Base-by-base conservation (phyloP, 1,284 basidiomycete species). In the Apiotrichum veenhuisii region DNA sequence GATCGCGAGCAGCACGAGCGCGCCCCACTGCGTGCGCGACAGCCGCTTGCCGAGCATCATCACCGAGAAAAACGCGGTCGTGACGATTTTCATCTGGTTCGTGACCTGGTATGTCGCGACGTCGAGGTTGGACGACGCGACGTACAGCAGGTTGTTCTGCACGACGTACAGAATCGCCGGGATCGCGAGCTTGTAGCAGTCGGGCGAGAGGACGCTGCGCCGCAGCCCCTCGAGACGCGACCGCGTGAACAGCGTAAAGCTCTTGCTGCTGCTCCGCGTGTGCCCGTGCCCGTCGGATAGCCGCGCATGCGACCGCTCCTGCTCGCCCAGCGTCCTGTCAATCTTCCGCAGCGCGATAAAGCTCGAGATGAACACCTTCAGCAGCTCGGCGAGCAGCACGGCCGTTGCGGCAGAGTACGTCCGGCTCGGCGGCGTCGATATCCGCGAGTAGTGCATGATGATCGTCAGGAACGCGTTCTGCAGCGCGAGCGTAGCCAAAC, bases 51-150 rank as follows among this genome's bases (percentile, higher is more conserved):
- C 85, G n/a, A 98, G 83, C 30, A 98, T 81, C 12, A 91, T 72
- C 58, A 97, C 93, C 40, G 90, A 94, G 77, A 95, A 97, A 45
- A 87, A 89, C 17, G 94, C 94, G 14, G 94, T 98, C 27, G 94
- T 97, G 61, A 98, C 85, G 67, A 98, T 96, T 80, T 97, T 95
- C 90, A 94, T 93, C 77, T 95, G 91, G 77, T 95, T 95, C 54
- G 88, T 91, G 70, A 94, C 79, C 59, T 77, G 76, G 79, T 97
- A 98, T 20, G 93, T 94, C 15, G 94, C 91, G 22, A 91, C 91
- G 59, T 92, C 89, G 57, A 98, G 82, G 74, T 97, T 96, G 55
- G 88, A 87, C 25, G 89, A 88, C 17, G 94, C 94, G 58, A 95
- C 87, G 77, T 92, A 97, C 76, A 97, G 94, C 41, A 98, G 82